Evolutionary conservation across 306 rosid species (phyloP).

Genomic region (Mimosa bimucronata): DNA sequence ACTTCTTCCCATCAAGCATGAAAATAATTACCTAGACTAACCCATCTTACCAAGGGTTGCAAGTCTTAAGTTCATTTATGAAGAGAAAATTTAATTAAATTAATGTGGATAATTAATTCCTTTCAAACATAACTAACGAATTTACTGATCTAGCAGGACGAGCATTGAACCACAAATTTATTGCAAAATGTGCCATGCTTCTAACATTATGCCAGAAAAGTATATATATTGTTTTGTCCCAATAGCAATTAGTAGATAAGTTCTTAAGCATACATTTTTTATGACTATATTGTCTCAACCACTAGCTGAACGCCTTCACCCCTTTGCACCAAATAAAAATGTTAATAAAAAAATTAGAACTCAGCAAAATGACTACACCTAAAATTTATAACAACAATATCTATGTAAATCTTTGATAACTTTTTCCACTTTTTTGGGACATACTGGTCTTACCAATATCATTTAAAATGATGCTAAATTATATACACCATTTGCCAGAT

Average conservation of each 20-base stretch:
- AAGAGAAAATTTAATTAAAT: not conserved
- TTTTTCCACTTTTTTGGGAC: no score
- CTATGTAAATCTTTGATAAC: not conserved
- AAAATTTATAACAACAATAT: not conserved
- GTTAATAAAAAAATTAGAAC: conserved; percentile 6
- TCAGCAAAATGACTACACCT: not conserved
- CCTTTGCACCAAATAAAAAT: conserved; percentile 55
- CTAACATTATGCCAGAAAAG: conserved; percentile 26
- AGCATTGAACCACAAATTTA: not conserved
- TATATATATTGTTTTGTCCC: not conserved
- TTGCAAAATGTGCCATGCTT: conserved; percentile 23
- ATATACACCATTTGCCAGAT: no score
- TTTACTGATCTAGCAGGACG: not conserved
- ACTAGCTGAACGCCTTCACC: conserved; percentile 80
- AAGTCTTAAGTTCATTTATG: not conserved
- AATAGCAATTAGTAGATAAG: conserved; percentile 31
- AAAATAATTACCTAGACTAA: conserved; percentile 8
- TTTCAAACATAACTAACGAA: not conserved
- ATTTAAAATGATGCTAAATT: no score
- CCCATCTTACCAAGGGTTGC: not conserved
- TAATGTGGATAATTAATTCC: not conserved
- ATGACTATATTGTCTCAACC: conserved; percentile 77
- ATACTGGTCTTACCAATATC: no score
- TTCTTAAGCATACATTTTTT: conserved; percentile 65
- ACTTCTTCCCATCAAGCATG: conserved; percentile 4